These are phyloP conservation scores for Rhododendron ovatum DNA, from an alignment of 148 eudicot genomes.

Conservation along the genomic window DNA sequence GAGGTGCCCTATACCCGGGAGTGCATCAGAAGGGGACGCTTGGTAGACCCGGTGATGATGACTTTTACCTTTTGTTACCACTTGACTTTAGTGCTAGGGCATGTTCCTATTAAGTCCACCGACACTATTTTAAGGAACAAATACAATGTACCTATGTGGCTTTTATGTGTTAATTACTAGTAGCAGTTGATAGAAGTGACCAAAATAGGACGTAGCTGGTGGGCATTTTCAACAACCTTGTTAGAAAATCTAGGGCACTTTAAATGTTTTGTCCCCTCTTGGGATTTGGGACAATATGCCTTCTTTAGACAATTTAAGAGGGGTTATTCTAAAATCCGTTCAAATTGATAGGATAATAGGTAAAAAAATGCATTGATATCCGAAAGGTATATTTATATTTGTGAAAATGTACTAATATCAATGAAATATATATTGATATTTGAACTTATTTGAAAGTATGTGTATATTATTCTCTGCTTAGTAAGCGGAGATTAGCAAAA, in stretches of 20 bases:
- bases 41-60: background rate
- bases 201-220: background rate
- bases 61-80: background rate
- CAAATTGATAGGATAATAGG: no score
- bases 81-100: background rate
- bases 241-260: background rate
- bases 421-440: no score
- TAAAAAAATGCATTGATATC: no score
- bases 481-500: no score
- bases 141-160: background rate
- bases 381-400: no score
- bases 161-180: background rate
- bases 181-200: background rate
- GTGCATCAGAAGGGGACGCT: background rate
- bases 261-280: background rate
- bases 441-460: no score
- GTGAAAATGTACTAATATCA: no score
- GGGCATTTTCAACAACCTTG: background rate
- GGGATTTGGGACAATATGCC: background rate
- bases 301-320: background rate
- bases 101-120: background rate
- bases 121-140: background rate
- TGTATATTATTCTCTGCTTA: no score
- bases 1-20: background rate
- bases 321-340: no score